Conservation (phyloP, 164 flowering plant genomes). For the Saururus chinensis region DNA sequence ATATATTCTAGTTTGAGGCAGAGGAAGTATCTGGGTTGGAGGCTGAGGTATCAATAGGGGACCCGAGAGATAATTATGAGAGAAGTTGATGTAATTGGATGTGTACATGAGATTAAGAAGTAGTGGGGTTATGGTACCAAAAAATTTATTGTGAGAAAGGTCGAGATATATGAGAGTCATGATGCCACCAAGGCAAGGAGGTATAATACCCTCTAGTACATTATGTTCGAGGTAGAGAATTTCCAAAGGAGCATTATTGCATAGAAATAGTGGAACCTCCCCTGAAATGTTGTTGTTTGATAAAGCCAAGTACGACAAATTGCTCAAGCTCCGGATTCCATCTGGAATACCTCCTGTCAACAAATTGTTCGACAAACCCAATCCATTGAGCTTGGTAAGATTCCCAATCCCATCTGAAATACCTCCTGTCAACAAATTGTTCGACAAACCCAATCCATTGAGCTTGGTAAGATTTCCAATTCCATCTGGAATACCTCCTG, state of each 20-base stretch:
- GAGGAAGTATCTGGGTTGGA: conserved; percentile 14
- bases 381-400: no score
- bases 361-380: conserved; percentile 3
- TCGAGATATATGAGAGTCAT: background rate
- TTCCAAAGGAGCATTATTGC: conserved; percentile 12
- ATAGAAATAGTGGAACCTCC: conserved; percentile 17
- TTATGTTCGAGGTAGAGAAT: background rate
- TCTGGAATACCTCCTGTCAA: conserved; percentile 23
- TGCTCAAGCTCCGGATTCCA: conserved; percentile 14
- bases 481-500: no score
- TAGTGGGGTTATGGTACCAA: conserved; percentile 12
- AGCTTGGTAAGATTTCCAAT: no score
- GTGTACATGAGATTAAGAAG: conserved; percentile 17
- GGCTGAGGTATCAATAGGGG: no score
- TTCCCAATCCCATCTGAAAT: no score
- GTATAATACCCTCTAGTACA: conserved; percentile 1
- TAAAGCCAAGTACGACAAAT: conserved; percentile 11
- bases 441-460: no score
- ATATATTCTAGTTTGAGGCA: no score
- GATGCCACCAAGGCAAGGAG: background rate
- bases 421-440: no score
- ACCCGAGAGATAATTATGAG: conserved; percentile 22
- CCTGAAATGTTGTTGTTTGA: conserved; percentile 15
- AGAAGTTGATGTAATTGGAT: conserved; percentile 11
- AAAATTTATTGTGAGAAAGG: conserved; percentile 2